Evolutionary conservation across 495 filamentous ascomycete species (phyloP), one percentile per base, ranked within the genome.

Genomic region (Penicillium pulvis): DNA sequence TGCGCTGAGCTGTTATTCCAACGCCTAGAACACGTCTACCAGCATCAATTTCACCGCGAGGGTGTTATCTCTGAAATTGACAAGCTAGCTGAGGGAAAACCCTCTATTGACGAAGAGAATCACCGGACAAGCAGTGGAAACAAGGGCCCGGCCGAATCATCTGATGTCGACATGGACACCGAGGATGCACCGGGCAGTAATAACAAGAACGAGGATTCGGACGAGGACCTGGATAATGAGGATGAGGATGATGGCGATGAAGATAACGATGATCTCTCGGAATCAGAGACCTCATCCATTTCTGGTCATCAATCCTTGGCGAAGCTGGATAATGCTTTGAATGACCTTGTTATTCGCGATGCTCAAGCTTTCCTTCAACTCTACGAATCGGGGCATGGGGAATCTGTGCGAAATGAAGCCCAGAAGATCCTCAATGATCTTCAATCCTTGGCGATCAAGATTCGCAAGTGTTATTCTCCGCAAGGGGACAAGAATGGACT

Each of bases 41-140:
- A 90, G 41, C 91, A 97, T 66, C 95, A 98, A 62, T 96, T 99
- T 65, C 94, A 99, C 68, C 89, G 95, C 6, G 95, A 99, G 74
- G 95, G 95, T 41, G 94, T 99, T 19, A 93, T 99, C 63, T 81
- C 90, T 0, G 95, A 98, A 70, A 93, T 98, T 51, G 71, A 82
- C 42, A 95, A 94, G 69, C 76, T 98, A 26, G 84, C 91, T 0
- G 76, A 81, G 56, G 74, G 75, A 6, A 70, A 76, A 12, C 68
- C 81, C 11, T 81, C 81, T n/a, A 64, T 62, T 7, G 61, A 69
- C 20, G 74, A 74, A 42, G 56, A 67, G 33, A 59, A 33, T 20
- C 39, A 53, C 16, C 50, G 43, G 12, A 55, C 53, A 11, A 35
- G 39, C 7, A 53, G 54, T 36, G 41, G 46, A 12, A 52, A 57